Percentiles rank a stretch among this genome's conserved stretches.
Evolutionary conservation across 2,329 filamentous ascomycete genomes (phyloP).

Genomic region (Alternaria angustiovoidea): DNA sequence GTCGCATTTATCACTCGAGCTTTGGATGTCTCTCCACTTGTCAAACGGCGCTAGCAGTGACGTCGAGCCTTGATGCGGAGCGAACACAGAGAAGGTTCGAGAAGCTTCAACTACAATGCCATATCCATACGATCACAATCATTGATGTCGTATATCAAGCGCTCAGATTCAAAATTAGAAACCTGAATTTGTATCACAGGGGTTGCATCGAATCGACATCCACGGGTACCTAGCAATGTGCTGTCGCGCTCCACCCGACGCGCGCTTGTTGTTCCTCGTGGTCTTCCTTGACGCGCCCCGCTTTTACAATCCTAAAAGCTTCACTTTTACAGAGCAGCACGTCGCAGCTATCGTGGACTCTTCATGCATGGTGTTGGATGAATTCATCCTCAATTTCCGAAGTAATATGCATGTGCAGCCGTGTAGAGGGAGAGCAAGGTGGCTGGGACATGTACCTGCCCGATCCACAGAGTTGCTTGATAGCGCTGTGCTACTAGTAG

Average conservation of each 20-base stretch:
- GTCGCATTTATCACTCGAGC: slow-evolving; percentile 37
- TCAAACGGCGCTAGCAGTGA: slow-evolving; percentile 33
- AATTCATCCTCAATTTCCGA: background rate
- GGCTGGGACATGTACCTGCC: background rate
- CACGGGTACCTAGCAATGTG: slow-evolving; percentile 3
- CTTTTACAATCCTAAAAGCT: background rate
- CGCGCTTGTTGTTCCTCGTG: slow-evolving; percentile 2
- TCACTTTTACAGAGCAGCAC: background rate
- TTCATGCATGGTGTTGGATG: background rate
- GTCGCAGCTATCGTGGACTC: background rate
- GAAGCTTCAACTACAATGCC: slow-evolving; percentile 42
- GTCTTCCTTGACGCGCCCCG: background rate
- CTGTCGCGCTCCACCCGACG: slow-evolving; percentile 1
- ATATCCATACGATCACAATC: slow-evolving; percentile 5
- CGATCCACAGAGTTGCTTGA: background rate
- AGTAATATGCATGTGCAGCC: background rate
- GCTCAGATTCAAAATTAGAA: background rate
- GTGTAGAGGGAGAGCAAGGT: background rate
- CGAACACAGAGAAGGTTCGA: slow-evolving; percentile 44
- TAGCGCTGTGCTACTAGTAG: background rate
- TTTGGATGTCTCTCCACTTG: slow-evolving; percentile 40
- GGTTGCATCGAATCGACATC: background rate
- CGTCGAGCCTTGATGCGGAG: slow-evolving; percentile 21
- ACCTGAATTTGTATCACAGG: background rate
- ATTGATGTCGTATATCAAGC: background rate